Base-by-base conservation (phyloP, 345 rosid species). In the Salix arbutifolia region DNA sequence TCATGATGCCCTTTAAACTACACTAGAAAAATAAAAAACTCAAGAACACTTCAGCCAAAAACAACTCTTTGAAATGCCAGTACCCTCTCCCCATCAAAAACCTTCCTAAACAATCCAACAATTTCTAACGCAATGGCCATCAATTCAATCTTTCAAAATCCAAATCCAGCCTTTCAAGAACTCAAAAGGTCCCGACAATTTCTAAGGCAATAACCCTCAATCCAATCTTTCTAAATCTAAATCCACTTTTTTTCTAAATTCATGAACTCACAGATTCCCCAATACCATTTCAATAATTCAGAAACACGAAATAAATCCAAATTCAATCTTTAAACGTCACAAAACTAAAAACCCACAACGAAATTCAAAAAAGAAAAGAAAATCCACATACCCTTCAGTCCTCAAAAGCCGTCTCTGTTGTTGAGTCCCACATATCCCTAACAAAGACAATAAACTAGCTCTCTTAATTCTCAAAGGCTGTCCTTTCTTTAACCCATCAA, bases 401-500 rank as follows among this genome's bases (percentile, higher is more conserved):
- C 97, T 88, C 79, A 96, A 78, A 12, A 90, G 92, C 77, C 99
- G 88, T 18, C 99, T 85, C 78, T 92, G 97, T 37, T 86, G 94
- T 6, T 82, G 83, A 1, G 97, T 86, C 65, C 89, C 84, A 46
- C 96, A 96, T 84, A 94, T 91, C 73, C 91, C 83, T 78, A 96
- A 83, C 72, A 96, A 70, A 72, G 99, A 96, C 65, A 86, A 66
- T 77, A 96, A 68, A 50, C 99, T 94, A 14, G 97, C 96, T 56
- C 98, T 86, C 86, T 93, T 78, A 80, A 92, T 90, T 89, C 97
- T 88, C 68, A 86, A 64, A 56, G 92, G 98, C 72, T 91, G 94
- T 8, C 96, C 97, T 50, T 86, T 88, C 87, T 80, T 85, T 70
- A 96, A 79, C 82, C 99, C 99, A 80, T 94, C 99, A 68, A 96